phyloP scores from a whole-genome alignment of 1,284 basidiomycete species.

The Puccinia horiana region DNA sequence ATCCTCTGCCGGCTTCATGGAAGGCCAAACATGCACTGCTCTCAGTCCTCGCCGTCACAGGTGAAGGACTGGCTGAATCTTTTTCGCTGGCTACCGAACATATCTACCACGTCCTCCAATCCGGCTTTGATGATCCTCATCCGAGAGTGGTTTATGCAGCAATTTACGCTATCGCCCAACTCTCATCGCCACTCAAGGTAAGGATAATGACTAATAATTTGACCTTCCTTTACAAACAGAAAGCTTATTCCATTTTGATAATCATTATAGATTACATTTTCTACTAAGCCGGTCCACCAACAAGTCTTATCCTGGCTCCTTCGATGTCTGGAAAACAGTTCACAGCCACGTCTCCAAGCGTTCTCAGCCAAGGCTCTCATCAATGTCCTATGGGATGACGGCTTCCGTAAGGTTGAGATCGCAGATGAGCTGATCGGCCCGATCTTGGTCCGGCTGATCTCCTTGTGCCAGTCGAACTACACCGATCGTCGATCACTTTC shows the following conservation, averaged over 20 bases:
- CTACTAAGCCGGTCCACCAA: conserved; percentile 26
- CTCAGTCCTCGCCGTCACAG: conserved; percentile 28
- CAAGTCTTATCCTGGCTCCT: conserved; percentile 30
- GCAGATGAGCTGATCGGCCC: conserved; percentile 29
- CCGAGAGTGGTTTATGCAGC: conserved; percentile 38
- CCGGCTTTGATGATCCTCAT: conserved; percentile 29
- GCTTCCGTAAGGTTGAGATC: conserved; percentile 13
- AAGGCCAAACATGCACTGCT: conserved; percentile 23
- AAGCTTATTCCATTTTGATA: not conserved
- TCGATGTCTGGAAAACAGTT: conserved; percentile 12
- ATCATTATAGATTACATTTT: conserved; percentile 1
- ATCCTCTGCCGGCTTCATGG: conserved; percentile 10
- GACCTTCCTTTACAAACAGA: not conserved
- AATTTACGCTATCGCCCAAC: conserved; percentile 42
- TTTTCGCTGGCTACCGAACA: conserved; percentile 25
- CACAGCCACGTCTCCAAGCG: conserved; percentile 30
- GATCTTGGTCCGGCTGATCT: not conserved
- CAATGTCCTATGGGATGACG: conserved; percentile 35
- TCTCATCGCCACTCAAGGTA: conserved; percentile 30
- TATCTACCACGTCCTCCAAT: conserved; percentile 7
- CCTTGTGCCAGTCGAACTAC: conserved; percentile 28
- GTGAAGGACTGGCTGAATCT: conserved; percentile 34
- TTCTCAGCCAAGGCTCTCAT: conserved; percentile 32
- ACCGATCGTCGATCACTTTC: conserved; percentile 4
- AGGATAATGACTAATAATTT: too few species aligned